Conservation (phyloP, 768 basidiomycete species). For the Chalciporus sphaerocephalus region DNA sequence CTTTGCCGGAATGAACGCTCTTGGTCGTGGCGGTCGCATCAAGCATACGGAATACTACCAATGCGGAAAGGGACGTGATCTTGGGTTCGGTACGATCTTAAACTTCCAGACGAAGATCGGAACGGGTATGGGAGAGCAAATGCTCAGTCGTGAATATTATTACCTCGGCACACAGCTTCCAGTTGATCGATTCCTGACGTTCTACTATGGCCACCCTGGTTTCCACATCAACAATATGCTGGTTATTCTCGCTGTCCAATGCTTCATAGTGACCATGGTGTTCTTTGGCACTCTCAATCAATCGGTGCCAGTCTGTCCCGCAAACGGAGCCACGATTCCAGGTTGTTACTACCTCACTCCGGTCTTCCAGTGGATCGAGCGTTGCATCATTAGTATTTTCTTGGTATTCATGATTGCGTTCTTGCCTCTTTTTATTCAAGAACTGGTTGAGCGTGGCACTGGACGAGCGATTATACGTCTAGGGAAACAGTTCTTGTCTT, state of each 20-base stretch:
- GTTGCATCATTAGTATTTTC: conserved; percentile 97
- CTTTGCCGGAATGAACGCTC: conserved; percentile 98
- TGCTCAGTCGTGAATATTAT: conserved; percentile 98
- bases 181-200: conserved; percentile 97
- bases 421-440: conserved; percentile 92
- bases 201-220: conserved; percentile 98
- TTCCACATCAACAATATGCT: conserved; percentile 99
- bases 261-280: conserved; percentile 92
- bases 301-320: conserved; percentile 68
- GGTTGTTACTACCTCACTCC: conserved; percentile 95
- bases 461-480: conserved; percentile 88
- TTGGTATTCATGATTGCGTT: conserved; percentile 98
- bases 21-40: conserved; percentile 94
- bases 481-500: conserved; percentile 88
- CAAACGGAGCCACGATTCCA: conserved; percentile 65
- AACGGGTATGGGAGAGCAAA: conserved; percentile 99
- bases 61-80: conserved; percentile 97
- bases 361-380: conserved; percentile 92
- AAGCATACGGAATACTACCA: conserved; percentile 99
- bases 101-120: conserved; percentile 99
- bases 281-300: conserved; percentile 92
- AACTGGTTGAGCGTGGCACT: conserved; percentile 93
- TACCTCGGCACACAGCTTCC: conserved; percentile 97
- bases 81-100: conserved; percentile 97
- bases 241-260: conserved; percentile 93